These are phyloP conservation scores for Neurospora crassa DNA, from an alignment of 2,329 filamentous ascomycete genomes.

Conservation along the genomic window DNA sequence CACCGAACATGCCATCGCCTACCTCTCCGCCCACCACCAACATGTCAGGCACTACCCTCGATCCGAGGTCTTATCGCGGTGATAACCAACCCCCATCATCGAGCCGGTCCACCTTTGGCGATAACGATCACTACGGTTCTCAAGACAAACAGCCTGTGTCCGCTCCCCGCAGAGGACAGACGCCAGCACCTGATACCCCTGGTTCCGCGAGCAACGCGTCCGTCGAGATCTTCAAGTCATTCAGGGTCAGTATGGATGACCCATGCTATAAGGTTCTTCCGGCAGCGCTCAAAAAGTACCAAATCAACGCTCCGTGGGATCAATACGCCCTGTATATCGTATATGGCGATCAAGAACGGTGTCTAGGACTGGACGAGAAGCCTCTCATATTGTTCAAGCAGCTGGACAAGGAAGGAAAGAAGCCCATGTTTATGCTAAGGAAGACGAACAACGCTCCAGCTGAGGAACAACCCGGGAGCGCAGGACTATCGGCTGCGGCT, in stretches of 20 bases:
- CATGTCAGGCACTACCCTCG: slow-evolving; percentile 41
- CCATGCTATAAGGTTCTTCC: slow-evolving; percentile 96
- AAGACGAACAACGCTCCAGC: slow-evolving; percentile 48
- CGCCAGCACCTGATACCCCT: slow-evolving; percentile 51
- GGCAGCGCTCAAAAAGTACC: slow-evolving; percentile 93
- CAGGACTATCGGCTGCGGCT: slow-evolving; percentile 35
- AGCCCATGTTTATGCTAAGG: slow-evolving; percentile 98
- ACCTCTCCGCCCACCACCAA: slow-evolving; percentile 53
- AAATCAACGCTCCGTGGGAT: slow-evolving; percentile 95
- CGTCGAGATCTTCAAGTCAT: slow-evolving; percentile 98
- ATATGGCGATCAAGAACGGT: slow-evolving; percentile 95
- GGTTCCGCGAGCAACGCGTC: slow-evolving; percentile 42
- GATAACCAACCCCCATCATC: slow-evolving; percentile 46
- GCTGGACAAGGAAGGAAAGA: slow-evolving; percentile 90
- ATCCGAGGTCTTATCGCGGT: slow-evolving; percentile 46
- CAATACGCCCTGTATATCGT: slow-evolving; percentile 98
- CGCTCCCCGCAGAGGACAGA: slow-evolving; percentile 49
- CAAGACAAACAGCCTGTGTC: slow-evolving; percentile 27
- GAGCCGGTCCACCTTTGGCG: slow-evolving; percentile 44
- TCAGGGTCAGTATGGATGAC: slow-evolving; percentile 95
- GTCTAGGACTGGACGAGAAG: slow-evolving; percentile 83
- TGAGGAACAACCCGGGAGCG: slow-evolving; percentile 45
- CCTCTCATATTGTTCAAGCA: slow-evolving; percentile 96
- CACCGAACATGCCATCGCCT: slow-evolving; percentile 60
- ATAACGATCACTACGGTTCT: slow-evolving; percentile 31